These are phyloP conservation scores for Penicillium macrosclerotiorum DNA, from an alignment of 495 filamentous ascomycete genomes.

Conservation along the genomic window DNA sequence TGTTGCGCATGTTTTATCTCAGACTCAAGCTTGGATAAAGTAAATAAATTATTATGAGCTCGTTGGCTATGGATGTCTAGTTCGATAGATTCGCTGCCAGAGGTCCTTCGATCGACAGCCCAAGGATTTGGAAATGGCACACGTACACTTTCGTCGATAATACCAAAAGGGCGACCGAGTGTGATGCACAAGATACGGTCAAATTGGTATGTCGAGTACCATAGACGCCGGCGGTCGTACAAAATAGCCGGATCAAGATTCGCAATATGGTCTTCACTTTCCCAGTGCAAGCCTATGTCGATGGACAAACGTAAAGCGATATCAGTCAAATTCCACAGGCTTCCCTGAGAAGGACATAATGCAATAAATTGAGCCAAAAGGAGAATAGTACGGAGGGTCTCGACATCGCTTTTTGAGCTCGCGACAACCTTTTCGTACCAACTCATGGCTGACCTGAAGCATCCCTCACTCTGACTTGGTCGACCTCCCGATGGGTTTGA, in stretches of 20 bases:
- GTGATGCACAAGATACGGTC: conserved; percentile 7
- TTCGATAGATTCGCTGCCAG: background rate
- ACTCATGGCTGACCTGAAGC: conserved; percentile 4
- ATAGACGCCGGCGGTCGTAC: conserved; percentile 2
- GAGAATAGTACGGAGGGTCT: conserved; percentile 1
- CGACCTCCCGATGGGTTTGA: conserved; percentile 2
- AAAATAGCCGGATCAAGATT: background rate
- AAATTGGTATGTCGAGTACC: conserved; percentile 3
- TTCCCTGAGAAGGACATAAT: conserved; percentile 3
- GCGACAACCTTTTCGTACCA: background rate
- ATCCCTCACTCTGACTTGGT: conserved; percentile 6
- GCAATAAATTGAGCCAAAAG: conserved; percentile 6
- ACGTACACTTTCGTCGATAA: conserved; percentile 3
- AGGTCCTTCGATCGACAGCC: background rate
- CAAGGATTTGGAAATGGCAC: conserved; percentile 5
- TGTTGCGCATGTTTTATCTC: conserved; percentile 1
- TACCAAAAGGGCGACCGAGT: conserved; percentile 7
- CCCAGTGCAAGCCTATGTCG: conserved; percentile 5
- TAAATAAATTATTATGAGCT: conserved; percentile 1
- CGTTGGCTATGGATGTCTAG: conserved; percentile 1
- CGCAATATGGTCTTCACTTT: background rate
- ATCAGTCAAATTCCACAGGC: conserved; percentile 4
- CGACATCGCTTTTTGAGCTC: background rate
- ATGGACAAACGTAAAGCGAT: conserved; percentile 4
- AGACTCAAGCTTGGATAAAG: background rate